Conservation (phyloP, 495 filamentous ascomycete genomes). For the Pyrenula massariospora region DNA sequence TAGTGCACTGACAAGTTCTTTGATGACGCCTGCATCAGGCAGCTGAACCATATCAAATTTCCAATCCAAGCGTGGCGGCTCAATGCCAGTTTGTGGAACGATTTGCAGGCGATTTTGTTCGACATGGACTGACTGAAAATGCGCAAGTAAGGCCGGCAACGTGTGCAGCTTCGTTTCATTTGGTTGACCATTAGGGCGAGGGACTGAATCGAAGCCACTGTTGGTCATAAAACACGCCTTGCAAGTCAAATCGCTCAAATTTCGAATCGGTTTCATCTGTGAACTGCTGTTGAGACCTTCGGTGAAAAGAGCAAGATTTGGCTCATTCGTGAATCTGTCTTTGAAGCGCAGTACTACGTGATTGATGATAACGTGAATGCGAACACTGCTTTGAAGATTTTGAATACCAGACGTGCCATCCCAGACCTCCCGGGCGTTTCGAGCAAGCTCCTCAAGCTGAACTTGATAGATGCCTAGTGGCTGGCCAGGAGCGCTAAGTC, state of each 20-base stretch:
- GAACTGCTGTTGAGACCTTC: conserved; percentile 54
- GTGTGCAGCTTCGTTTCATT: conserved; percentile 40
- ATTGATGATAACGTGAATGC: conserved; percentile 52
- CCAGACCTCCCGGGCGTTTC: conserved; percentile 51
- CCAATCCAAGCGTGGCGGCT: conserved; percentile 41
- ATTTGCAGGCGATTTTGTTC: conserved; percentile 15
- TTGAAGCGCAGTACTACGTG: conserved; percentile 44
- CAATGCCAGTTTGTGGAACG: conserved; percentile 9
- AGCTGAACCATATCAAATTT: conserved; percentile 58
- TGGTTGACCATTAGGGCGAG: conserved; percentile 3
- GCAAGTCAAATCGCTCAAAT: conserved; percentile 51
- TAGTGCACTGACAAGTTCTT: conserved; percentile 28
- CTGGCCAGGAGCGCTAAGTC: conserved; percentile 1
- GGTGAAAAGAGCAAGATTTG: conserved; percentile 47
- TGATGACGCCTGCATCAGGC: conserved; percentile 38
- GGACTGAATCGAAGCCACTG: conserved; percentile 12
- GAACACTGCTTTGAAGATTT: conserved; percentile 48
- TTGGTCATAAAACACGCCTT: conserved; percentile 38
- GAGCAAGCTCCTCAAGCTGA: conserved; percentile 47
- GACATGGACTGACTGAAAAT: conserved; percentile 54
- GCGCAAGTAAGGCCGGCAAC: conserved; percentile 49
- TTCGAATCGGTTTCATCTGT: conserved; percentile 55
- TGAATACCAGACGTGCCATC: conserved; percentile 43
- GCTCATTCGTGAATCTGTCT: conserved; percentile 39
- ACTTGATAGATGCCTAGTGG: conserved; percentile 28